Percentiles rank a stretch among this genome's conserved stretches.
Evolutionary conservation across 2,329 filamentous ascomycete genomes (phyloP).

Genomic region (Penicillium sp.): DNA sequence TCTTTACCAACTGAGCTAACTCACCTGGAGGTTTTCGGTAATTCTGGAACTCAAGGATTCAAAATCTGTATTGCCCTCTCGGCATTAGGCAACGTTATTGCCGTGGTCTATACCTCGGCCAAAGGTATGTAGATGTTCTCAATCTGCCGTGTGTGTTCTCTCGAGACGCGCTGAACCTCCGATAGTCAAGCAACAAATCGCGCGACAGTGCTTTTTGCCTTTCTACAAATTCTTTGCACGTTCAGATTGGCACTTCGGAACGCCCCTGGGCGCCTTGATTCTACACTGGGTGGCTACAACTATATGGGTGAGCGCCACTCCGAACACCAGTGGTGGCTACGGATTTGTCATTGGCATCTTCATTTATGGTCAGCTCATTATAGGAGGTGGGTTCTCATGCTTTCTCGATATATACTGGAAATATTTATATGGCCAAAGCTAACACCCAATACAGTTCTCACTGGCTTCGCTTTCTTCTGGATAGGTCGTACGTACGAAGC

Average conservation of each 20-base stretch:
- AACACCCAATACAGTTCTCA: background rate
- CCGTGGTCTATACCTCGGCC: background rate
- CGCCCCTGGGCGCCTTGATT: background rate
- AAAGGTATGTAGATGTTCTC: background rate
- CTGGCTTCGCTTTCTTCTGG: background rate
- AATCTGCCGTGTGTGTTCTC: too few relatives aligned
- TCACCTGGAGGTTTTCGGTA: background rate
- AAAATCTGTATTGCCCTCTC: constrained; percentile 1
- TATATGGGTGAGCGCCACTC: background rate
- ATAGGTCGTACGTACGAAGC: background rate
- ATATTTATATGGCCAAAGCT: background rate
- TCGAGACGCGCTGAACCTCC: too few relatives aligned
- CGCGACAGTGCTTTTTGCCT: background rate
- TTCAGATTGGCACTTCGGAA: background rate
- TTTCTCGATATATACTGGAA: background rate
- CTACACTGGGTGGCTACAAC: background rate
- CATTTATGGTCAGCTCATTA: background rate
- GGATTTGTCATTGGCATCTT: background rate
- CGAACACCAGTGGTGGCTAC: background rate
- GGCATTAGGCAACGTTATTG: background rate
- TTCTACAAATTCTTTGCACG: background rate
- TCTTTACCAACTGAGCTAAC: too few relatives aligned
- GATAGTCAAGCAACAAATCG: background rate
- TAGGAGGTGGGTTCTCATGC: background rate
- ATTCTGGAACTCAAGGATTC: background rate